phyloP scores from a whole-genome alignment of 371 early-diverging fungal species.

The Cokeromyces recurvatus region DNA sequence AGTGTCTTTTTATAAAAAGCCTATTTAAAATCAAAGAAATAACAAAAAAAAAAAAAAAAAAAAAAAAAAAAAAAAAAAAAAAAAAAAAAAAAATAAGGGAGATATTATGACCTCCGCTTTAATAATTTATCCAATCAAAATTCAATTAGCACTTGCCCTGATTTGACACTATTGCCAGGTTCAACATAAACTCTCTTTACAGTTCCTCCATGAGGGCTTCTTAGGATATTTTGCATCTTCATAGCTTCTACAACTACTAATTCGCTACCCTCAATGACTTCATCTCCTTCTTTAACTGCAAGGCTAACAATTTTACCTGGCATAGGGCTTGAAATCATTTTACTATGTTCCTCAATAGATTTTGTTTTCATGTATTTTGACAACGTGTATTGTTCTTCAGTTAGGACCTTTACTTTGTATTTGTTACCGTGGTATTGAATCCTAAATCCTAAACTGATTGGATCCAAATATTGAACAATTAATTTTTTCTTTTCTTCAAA shows the following conservation, averaged over 20 bases:
- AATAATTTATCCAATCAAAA: too few species aligned
- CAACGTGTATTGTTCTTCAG: constrained; percentile 58
- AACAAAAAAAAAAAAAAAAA: too few species aligned
- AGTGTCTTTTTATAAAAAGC: too few species aligned
- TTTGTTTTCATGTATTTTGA: constrained; percentile 72
- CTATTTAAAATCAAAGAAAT: too few species aligned
- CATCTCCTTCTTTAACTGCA: constrained; percentile 80
- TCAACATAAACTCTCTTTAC: constrained; percentile 76
- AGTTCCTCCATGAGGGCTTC: constrained; percentile 74
- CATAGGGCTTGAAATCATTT: constrained; percentile 86
- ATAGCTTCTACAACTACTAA: constrained; percentile 94
- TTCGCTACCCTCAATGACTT: constrained; percentile 77
- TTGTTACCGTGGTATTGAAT: constrained; percentile 84
- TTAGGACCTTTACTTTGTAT: constrained; percentile 69
- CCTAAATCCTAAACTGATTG: constrained; percentile 69
- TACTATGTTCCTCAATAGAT: constrained; percentile 66
- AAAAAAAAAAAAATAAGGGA: too few species aligned
- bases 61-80: too few species aligned
- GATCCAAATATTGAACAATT: constrained; percentile 79
- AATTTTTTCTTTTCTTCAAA: constrained; percentile 44
- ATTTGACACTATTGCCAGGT: constrained; percentile 73
- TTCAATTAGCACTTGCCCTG: constrained; percentile 85
- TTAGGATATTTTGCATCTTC: constrained; percentile 97
- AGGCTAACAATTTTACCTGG: constrained; percentile 88
- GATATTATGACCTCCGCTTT: too few species aligned